Evolutionary conservation across 177 flowering plant genomes (phyloP).

Genomic region (Telopea speciosissima): DNA sequence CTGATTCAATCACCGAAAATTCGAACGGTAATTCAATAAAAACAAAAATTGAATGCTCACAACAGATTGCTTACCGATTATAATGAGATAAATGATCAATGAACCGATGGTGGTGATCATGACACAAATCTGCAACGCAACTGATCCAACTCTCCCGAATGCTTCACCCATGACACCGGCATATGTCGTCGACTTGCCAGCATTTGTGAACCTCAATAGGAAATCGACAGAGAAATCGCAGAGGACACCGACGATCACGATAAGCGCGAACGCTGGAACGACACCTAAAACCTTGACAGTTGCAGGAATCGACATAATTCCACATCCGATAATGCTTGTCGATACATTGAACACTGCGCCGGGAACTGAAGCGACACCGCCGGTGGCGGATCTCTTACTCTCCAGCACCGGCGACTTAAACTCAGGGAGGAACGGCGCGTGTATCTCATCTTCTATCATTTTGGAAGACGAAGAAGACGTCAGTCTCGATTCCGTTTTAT

Average conservation of each 20-base stretch:
- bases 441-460: conserved; percentile 6
- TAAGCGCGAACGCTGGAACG: conserved; percentile 51
- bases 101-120: conserved; percentile 58
- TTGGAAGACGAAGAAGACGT: not conserved
- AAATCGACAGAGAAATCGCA: conserved; percentile 63
- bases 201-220: conserved; percentile 49
- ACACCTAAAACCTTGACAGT: conserved; percentile 77
- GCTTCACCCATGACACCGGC: conserved; percentile 76
- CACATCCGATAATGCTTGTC: conserved; percentile 84
- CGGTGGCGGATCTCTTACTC: not conserved
- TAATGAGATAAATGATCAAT: conserved; percentile 50
- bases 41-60: too few relatives aligned
- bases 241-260: conserved; percentile 44
- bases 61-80: conserved; percentile 30
- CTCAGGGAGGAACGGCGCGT: conserved; percentile 16
- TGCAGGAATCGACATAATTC: conserved; percentile 93
- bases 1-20: too few relatives aligned
- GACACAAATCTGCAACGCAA: conserved; percentile 61
- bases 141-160: conserved; percentile 58
- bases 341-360: conserved; percentile 88
- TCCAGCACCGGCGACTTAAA: not conserved
- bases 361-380: conserved; percentile 31
- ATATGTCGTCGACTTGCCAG: conserved; percentile 50
- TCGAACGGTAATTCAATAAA: too few relatives aligned
- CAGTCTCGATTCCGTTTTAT: too few relatives aligned